Evolutionary conservation across 352 stramenopile genomes (phyloP).

Genomic region (Phytophthora syringae): DNA sequence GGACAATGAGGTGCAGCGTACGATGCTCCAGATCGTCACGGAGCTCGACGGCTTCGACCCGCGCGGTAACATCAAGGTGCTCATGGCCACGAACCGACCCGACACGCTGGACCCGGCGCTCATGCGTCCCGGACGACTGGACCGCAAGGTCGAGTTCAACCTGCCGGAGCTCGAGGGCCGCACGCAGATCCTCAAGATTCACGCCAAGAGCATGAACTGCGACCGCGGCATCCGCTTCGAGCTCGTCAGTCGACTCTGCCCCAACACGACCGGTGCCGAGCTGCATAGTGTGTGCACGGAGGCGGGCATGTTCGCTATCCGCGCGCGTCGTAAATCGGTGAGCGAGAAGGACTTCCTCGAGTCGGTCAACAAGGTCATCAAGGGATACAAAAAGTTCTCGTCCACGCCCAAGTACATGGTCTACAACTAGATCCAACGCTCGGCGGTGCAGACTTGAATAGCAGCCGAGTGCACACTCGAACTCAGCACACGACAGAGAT

Average conservation of each 20-base stretch:
- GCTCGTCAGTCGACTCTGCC: constrained; percentile 97
- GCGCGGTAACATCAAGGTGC: constrained; percentile 98
- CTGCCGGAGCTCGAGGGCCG: constrained; percentile 98
- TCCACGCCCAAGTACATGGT: constrained; percentile 99
- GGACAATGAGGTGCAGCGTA: constrained; percentile 99
- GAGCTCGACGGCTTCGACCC: constrained; percentile 99
- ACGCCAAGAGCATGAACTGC: constrained; percentile 99
- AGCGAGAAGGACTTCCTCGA: constrained; percentile 99
- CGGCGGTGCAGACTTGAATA: constrained; percentile 7
- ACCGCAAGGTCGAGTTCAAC: constrained; percentile 99
- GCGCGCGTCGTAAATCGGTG: constrained; percentile 97
- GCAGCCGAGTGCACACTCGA: constrained; percentile 4
- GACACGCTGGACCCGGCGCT: constrained; percentile 43
- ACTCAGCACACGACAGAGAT: constrained; percentile 9
- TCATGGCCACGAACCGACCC: constrained; percentile 62
- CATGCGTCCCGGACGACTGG: constrained; percentile 89
- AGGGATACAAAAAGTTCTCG: constrained; percentile 99
- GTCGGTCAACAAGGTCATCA: constrained; percentile 99
- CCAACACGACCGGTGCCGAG: constrained; percentile 99
- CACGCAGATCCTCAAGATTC: constrained; percentile 99
- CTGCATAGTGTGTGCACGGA: constrained; percentile 98
- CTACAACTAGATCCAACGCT: constrained; percentile 90
- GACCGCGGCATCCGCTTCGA: constrained; percentile 99
- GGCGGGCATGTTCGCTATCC: constrained; percentile 99
- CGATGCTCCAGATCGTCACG: constrained; percentile 99